These are phyloP conservation scores for Mycothermus thermophilus DNA, from an alignment of 495 filamentous ascomycete genomes.

Conservation along the genomic window DNA sequence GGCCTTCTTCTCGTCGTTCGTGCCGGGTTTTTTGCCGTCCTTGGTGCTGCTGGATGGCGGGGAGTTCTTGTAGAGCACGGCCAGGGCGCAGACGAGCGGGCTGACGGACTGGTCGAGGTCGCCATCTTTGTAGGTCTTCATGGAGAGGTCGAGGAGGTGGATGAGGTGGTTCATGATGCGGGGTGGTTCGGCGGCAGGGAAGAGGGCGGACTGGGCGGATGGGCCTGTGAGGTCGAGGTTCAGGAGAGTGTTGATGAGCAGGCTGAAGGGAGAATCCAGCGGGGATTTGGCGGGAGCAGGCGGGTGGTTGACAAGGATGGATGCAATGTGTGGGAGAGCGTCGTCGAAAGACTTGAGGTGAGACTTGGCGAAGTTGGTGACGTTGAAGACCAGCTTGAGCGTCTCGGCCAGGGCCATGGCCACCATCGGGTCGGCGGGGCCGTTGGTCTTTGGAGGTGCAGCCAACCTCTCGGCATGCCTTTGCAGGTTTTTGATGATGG, in stretches of 20 bases:
- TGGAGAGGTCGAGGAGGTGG: conserved; percentile 55
- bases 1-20: background rate
- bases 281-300: conserved; percentile 22
- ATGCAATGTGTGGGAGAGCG: conserved; percentile 58
- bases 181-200: conserved; percentile 49
- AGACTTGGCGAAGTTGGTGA: conserved; percentile 42
- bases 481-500: conserved; percentile 50
- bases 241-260: conserved; percentile 65
- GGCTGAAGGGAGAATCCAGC: conserved; percentile 33
- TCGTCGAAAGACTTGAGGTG: conserved; percentile 45
- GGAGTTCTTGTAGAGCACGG: conserved; percentile 58
- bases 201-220: conserved; percentile 35
- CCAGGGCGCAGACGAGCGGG: conserved; percentile 59
- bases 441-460: conserved; percentile 10
- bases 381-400: conserved; percentile 79
- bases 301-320: conserved; percentile 42
- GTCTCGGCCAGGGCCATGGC: conserved; percentile 72
- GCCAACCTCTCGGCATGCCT: conserved; percentile 41
- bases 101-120: conserved; percentile 55
- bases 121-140: conserved; percentile 42
- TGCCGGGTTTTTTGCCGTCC: background rate
- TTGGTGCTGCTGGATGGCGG: conserved; percentile 28
- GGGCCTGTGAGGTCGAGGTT: conserved; percentile 52
- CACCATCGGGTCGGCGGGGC: conserved; percentile 46
- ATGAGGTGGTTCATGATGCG: conserved; percentile 55